Conservation (phyloP, 1,284 basidiomycete genomes). For the Cystobasidium sp. region DNA sequence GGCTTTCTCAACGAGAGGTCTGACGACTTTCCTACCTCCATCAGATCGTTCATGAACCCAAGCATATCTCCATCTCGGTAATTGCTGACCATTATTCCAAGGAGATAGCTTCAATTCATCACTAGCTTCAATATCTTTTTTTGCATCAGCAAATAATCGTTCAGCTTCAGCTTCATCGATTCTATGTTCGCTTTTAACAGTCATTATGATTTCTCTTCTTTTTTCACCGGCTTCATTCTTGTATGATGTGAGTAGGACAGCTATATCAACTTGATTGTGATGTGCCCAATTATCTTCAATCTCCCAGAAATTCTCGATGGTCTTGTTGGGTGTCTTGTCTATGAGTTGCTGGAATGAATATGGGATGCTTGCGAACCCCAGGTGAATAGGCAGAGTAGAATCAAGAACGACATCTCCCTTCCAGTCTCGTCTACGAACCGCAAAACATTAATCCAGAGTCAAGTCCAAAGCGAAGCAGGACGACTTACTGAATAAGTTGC, state of each 20-base stretch:
- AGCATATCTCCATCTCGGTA: slow-evolving; percentile 28
- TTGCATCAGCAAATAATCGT: slow-evolving; percentile 34
- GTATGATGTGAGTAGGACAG: slow-evolving; percentile 34
- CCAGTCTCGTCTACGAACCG: slow-evolving; percentile 51
- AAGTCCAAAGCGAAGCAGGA: not conserved
- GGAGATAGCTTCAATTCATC: slow-evolving; percentile 24
- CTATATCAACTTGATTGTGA: slow-evolving; percentile 41
- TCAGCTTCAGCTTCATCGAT: slow-evolving; percentile 39
- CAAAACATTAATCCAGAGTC: not conserved
- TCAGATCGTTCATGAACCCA: slow-evolving; percentile 29
- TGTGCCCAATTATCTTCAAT: slow-evolving; percentile 40
- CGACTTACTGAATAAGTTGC: slow-evolving; percentile 50
- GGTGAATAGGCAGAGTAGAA: slow-evolving; percentile 38
- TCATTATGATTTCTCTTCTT: slow-evolving; percentile 35
- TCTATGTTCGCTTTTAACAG: slow-evolving; percentile 26
- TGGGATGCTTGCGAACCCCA: slow-evolving; percentile 42
- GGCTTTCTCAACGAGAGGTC: slow-evolving; percentile 39
- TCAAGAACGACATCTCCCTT: slow-evolving; percentile 51
- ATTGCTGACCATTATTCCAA: slow-evolving; percentile 27
- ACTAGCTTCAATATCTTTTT: slow-evolving; percentile 39
- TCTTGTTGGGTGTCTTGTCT: slow-evolving; percentile 37
- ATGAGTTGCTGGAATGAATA: slow-evolving; percentile 38
- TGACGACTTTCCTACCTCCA: slow-evolving; percentile 37
- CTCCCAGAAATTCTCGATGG: slow-evolving; percentile 33
- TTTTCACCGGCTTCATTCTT: slow-evolving; percentile 32